Evolutionary conservation across 2,329 filamentous ascomycete genomes (phyloP).

Genomic region (Pseudocercospora cruenta): DNA sequence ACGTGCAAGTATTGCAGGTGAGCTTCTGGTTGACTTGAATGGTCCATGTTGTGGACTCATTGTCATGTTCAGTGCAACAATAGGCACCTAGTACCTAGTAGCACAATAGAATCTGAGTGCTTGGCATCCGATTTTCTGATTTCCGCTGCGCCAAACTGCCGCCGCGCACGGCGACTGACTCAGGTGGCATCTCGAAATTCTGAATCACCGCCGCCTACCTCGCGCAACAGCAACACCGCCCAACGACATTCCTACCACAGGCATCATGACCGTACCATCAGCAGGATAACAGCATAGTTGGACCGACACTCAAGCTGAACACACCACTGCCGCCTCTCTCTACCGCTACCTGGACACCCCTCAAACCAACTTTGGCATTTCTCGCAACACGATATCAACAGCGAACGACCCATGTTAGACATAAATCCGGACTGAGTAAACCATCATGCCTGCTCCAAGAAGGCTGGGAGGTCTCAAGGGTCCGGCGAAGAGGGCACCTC

Average conservation of each 20-base stretch:
- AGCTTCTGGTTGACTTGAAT: no score
- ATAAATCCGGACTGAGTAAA: neutral
- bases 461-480: conserved; percentile 17
- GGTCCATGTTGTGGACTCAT: neutral
- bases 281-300: neutral
- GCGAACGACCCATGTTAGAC: neutral
- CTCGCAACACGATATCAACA: neutral
- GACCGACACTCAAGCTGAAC: no score
- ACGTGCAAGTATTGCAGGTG: no score
- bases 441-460: neutral
- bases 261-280: neutral
- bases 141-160: neutral
- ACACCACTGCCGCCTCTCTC: no score
- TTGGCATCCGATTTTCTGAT: neutral
- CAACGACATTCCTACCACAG: neutral
- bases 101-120: neutral
- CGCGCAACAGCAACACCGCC: neutral
- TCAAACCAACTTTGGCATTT: neutral
- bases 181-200: neutral
- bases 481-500: conserved; percentile 9
- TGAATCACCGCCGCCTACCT: neutral
- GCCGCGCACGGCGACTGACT: neutral
- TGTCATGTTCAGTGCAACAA: neutral
- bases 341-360: neutral
- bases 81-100: no score